These are phyloP conservation scores for Dactylella cylindrospora DNA, from an alignment of 2,329 filamentous ascomycete genomes.

Conservation along the genomic window DNA sequence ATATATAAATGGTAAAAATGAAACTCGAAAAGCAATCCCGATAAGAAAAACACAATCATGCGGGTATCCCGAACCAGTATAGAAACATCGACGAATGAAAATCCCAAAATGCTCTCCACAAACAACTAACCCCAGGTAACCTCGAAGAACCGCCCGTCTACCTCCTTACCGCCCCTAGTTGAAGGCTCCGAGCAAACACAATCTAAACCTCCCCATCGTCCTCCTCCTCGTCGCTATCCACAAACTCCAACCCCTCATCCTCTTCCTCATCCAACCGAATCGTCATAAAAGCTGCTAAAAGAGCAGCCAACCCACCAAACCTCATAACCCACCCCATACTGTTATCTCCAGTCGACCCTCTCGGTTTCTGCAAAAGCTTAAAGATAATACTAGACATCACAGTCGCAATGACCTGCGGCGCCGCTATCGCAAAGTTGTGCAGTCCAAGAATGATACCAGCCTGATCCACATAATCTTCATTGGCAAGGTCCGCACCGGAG, in stretches of 20 bases:
- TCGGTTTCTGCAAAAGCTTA: slow-evolving; percentile 79
- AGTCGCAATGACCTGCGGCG: slow-evolving; percentile 88
- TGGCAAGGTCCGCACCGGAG: slow-evolving; percentile 4
- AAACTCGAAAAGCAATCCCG: no score
- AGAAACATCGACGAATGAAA: no score
- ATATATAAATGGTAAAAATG: no score
- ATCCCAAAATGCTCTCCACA: no score
- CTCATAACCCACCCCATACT: slow-evolving; percentile 85
- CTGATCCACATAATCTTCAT: slow-evolving; percentile 57
- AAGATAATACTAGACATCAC: slow-evolving; percentile 83
- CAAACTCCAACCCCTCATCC: slow-evolving; percentile 42
- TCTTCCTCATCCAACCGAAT: slow-evolving; percentile 65
- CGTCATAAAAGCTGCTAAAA: slow-evolving; percentile 75
- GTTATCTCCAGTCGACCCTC: slow-evolving; percentile 79
- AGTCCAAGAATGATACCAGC: slow-evolving; percentile 90
- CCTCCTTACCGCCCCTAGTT: no score
- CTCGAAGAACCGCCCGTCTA: no score
- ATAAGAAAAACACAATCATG: no score
- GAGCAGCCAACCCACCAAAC: slow-evolving; percentile 75
- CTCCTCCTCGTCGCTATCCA: slow-evolving; percentile 35
- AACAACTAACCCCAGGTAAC: no score
- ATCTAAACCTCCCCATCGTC: slow-evolving; percentile 22
- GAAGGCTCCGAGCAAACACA: not conserved
- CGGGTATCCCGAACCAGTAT: no score
- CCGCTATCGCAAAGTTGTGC: slow-evolving; percentile 91